Conservation (phyloP, 768 basidiomycete species). For the Kwoniella shandongensis region DNA sequence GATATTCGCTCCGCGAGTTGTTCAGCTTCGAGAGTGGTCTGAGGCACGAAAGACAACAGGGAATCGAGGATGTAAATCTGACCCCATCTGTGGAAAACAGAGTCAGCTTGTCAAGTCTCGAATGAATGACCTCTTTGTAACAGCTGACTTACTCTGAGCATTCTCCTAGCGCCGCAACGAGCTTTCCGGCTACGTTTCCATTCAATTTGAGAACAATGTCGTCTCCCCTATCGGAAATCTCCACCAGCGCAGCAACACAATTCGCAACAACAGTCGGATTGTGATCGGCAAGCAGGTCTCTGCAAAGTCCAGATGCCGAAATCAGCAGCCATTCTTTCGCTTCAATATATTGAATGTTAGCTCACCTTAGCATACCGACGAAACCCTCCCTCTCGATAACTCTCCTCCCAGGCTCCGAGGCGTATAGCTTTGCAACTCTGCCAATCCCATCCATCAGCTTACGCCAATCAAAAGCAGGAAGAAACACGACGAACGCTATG, state of each 20-base stretch:
- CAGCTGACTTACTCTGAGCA: conserved; percentile 82
- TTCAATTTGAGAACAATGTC: conserved; percentile 91
- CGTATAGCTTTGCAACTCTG: conserved; percentile 92
- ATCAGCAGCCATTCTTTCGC: no score
- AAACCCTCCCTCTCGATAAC: conserved; percentile 87
- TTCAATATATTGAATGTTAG: background rate
- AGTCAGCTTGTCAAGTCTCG: no score
- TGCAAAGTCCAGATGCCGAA: conserved; percentile 4
- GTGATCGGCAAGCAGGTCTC: conserved; percentile 81
- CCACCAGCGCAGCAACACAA: conserved; percentile 92
- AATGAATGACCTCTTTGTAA: background rate
- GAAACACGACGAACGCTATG: conserved; percentile 57
- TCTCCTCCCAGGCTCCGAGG: conserved; percentile 69
- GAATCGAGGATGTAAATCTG: conserved; percentile 98
- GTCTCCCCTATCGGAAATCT: conserved; percentile 92
- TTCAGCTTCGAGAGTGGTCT: conserved; percentile 81
- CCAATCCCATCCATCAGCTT: conserved; percentile 11
- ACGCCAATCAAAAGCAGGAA: background rate
- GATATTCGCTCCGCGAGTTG: conserved; percentile 93
- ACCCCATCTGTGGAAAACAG: conserved; percentile 73
- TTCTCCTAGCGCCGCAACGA: conserved; percentile 86
- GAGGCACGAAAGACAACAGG: conserved; percentile 88
- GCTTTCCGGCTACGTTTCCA: conserved; percentile 78
- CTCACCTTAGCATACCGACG: conserved; percentile 73
- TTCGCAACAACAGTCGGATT: conserved; percentile 98